A percentile compares a stretch with the other conserved stretches of the same genome.
phyloP scores from a whole-genome alignment of 2,329 filamentous ascomycete species.

The Sclerotinia minor region DNA sequence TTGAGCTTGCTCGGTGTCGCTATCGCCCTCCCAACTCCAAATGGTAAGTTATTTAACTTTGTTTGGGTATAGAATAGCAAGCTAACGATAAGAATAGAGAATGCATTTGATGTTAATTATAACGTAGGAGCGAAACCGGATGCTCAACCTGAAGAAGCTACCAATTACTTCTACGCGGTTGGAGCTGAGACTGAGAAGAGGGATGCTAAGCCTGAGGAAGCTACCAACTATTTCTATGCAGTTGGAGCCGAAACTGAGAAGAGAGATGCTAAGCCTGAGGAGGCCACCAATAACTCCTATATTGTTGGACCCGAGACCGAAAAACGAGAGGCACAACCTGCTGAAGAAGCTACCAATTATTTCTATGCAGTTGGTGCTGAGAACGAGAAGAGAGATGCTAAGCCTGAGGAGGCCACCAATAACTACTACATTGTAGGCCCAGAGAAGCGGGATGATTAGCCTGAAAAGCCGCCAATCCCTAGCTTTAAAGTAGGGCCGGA shows the following conservation, averaged over 20 bases:
- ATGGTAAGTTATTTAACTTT: not conserved
- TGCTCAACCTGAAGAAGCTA: not conserved
- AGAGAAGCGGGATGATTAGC: not conserved
- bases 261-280: too few relatives aligned
- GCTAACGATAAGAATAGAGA: not conserved
- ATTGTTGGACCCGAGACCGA: too few relatives aligned
- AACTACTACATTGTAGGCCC: not conserved
- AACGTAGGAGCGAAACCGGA: not conserved
- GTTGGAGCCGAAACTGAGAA: too few relatives aligned
- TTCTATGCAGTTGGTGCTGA: too few relatives aligned
- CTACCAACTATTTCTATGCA: too few relatives aligned
- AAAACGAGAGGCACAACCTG: too few relatives aligned
- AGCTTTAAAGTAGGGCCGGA: not conserved
- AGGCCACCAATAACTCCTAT: too few relatives aligned
- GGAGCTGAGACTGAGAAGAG: too few relatives aligned
- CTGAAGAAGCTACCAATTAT: too few relatives aligned
- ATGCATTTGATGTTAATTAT: not conserved
- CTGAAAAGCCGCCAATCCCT: not conserved
- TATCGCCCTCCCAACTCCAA: not conserved
- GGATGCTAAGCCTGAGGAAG: too few relatives aligned
- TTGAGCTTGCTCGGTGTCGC: conserved; percentile 9
- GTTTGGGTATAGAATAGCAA: not conserved
- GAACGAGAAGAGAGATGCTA: too few relatives aligned
- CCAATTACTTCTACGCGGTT: too few relatives aligned
- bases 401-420: not conserved